Evolutionary conservation across 2,329 filamentous ascomycete genomes (phyloP).

Genomic region (Fusarium beomiforme): DNA sequence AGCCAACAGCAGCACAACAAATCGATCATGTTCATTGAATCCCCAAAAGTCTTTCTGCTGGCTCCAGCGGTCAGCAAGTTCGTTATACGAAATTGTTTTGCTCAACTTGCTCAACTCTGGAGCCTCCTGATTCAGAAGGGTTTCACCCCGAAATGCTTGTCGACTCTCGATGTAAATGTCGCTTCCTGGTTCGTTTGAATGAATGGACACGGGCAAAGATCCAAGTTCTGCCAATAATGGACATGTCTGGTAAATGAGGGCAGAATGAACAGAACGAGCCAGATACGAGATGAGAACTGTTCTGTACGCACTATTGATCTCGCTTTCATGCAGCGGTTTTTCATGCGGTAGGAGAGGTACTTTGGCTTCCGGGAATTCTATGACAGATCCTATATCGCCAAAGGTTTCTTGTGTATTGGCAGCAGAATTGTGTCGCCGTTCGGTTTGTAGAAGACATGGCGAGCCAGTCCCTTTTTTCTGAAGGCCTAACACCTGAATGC

Average conservation of each 20-base stretch:
- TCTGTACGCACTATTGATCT: conserved; percentile 11
- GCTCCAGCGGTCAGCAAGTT: conserved; percentile 1
- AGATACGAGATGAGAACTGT: conserved; percentile 12
- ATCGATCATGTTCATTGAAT: conserved; percentile 1
- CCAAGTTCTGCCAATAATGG: not conserved
- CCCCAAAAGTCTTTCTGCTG: not conserved
- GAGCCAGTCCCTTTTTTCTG: not conserved
- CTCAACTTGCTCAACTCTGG: not conserved
- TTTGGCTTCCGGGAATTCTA: not conserved
- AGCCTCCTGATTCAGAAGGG: not conserved
- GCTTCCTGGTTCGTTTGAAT: not conserved
- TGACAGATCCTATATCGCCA: not conserved
- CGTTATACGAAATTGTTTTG: not conserved
- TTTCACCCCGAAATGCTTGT: not conserved
- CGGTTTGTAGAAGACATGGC: accelerated
- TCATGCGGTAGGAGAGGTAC: not conserved
- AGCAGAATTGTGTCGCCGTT: no score
- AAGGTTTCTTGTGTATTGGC: no score
- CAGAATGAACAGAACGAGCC: not conserved
- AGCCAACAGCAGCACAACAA: conserved; percentile 2
- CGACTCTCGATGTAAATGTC: not conserved
- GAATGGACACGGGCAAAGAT: not conserved
- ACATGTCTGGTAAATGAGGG: conserved; percentile 1
- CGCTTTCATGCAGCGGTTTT: not conserved
- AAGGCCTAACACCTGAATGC: not conserved